Evolutionary conservation across 2,329 filamentous ascomycete species (phyloP).

Genomic region (Blastomyces gilchristii): DNA sequence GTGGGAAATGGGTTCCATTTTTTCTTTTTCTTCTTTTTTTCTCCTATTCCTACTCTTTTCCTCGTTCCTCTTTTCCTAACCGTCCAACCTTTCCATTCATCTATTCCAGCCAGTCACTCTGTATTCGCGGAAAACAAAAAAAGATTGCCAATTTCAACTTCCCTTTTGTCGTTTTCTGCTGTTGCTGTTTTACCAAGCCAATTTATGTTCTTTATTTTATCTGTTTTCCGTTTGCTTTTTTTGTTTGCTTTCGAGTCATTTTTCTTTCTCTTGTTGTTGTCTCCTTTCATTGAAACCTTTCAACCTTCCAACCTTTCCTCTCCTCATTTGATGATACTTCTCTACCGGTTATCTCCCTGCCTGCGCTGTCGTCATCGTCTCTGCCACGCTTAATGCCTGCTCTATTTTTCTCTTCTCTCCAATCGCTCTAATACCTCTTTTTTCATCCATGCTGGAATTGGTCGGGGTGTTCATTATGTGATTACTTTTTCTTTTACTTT

Average conservation of each 20-base stretch:
- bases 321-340: no score
- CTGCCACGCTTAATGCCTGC: neutral
- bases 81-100: no score
- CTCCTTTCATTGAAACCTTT: neutral
- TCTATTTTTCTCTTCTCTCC: neutral
- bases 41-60: neutral
- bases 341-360: no score
- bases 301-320: neutral
- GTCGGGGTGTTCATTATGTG: neutral
- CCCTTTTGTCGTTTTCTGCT: neutral
- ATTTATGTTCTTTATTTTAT: no score
- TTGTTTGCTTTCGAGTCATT: neutral
- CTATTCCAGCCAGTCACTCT: no score
- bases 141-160: no score
- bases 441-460: neutral
- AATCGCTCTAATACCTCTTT: neutral
- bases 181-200: neutral
- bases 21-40: neutral
- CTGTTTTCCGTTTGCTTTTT: no score
- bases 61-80: neutral
- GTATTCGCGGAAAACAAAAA: no score
- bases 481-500: neutral
- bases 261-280: neutral
- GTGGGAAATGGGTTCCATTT: no score
- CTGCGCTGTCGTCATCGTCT: neutral